These are phyloP conservation scores for Pseudocercospora eumusae DNA, from an alignment of 2,329 filamentous ascomycete species.

Conservation along the genomic window DNA sequence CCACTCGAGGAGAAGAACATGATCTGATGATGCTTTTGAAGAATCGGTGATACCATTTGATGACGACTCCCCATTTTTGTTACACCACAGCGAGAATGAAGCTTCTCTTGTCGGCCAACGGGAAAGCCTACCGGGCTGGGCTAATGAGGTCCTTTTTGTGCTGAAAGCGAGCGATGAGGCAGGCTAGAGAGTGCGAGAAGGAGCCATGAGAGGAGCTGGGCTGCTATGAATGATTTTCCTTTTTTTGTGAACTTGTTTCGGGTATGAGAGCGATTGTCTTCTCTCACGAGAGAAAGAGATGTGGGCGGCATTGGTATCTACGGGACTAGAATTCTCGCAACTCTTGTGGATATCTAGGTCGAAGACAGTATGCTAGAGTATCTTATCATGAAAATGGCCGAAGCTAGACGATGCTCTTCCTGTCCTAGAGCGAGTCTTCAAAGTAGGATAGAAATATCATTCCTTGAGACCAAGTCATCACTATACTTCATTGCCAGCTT, in stretches of 20 bases:
- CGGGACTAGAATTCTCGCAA: background rate
- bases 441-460: no score
- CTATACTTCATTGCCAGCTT: background rate
- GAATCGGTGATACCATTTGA: slow-evolving; percentile 3
- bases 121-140: background rate
- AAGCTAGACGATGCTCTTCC: no score
- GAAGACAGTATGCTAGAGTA: background rate
- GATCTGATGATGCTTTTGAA: slow-evolving; percentile 12
- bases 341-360: background rate
- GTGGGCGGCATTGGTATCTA: background rate
- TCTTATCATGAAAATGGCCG: background rate
- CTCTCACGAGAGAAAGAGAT: background rate
- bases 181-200: background rate
- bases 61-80: background rate
- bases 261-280: background rate
- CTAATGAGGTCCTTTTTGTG: background rate
- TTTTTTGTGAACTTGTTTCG: background rate
- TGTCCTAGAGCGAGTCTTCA: no score
- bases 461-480: no score
- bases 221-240: background rate
- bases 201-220: background rate
- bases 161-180: background rate
- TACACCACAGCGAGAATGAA: slow-evolving; percentile 1
- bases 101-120: background rate
- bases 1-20: slow-evolving; percentile 15